These are phyloP conservation scores for Fusarium brachygibbosum DNA, from an alignment of 2,329 filamentous ascomycete species.

Conservation along the genomic window DNA sequence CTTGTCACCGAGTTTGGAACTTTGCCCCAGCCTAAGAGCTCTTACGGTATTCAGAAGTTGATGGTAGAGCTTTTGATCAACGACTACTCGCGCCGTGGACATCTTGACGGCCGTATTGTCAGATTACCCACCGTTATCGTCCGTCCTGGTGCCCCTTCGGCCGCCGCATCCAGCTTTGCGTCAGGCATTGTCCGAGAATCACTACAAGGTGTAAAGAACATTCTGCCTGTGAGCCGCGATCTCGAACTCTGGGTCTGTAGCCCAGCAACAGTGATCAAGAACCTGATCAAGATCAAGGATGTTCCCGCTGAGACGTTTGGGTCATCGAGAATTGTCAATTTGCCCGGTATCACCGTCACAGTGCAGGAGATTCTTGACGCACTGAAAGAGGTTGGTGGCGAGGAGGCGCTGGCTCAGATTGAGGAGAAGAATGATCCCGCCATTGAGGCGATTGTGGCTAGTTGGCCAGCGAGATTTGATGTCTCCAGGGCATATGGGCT, in stretches of 20 bases:
- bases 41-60: conserved; percentile 73
- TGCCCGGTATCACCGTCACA: conserved; percentile 65
- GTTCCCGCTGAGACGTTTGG: conserved; percentile 57
- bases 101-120: conserved; percentile 69
- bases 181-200: conserved; percentile 73
- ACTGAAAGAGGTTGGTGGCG: conserved; percentile 61
- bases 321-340: conserved; percentile 60
- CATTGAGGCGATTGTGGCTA: conserved; percentile 64
- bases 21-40: conserved; percentile 64
- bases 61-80: conserved; percentile 65
- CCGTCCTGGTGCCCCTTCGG: conserved; percentile 70
- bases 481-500: conserved; percentile 65
- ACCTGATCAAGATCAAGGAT: conserved; percentile 61
- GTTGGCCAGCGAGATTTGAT: conserved; percentile 66
- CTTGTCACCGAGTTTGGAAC: conserved; percentile 38
- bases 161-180: conserved; percentile 71
- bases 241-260: conserved; percentile 67
- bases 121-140: conserved; percentile 73
- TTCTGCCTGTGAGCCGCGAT: conserved; percentile 61
- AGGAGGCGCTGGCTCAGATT: conserved; percentile 59
- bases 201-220: conserved; percentile 59
- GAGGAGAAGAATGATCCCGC: conserved; percentile 62
- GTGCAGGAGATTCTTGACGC: conserved; percentile 67
- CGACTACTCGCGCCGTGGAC: conserved; percentile 60
- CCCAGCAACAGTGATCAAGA: conserved; percentile 62